Base-by-base conservation (phyloP, 176 grass and related monocot species). In the Oryza longistaminata region DNA sequence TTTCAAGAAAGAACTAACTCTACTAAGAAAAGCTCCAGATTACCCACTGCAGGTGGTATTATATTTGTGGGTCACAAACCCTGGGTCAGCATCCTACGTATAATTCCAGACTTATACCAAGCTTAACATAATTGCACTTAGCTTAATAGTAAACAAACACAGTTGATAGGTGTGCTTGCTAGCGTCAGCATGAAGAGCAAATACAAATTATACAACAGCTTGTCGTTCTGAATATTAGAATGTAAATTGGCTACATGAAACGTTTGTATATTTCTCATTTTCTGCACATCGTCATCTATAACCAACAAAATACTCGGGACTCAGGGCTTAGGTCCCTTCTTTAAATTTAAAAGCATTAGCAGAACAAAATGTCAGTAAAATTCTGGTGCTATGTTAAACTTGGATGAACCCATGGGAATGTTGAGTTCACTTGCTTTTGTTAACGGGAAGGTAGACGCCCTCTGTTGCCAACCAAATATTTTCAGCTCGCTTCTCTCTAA, bases 391-490 rank as follows among this genome's bases (percentile, higher is more conserved):
- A 68, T 62, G 35, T 78, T 77, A 74, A 74, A 65, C 65, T 85
- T 21, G 58, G 7, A 24, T 31, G 24, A 10, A 67, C 45, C 43
- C 21, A 66, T 69, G 12, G 0, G 7, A 49, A 46, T 29, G 50
- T 37, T 6, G 9, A 7, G 9, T 91, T 90, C 62, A 94, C 61
- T 92, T 94, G 85, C 85, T 90, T 77, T 60, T 79, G 9, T 21
- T 86, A 43, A 86, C 70, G 29, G 90, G 93, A 33, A 94, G 87
- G 48, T 92, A 94, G 24, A 94, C 87, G 24, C 93, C 90, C 49
- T 92, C 93, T 29, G 93, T 85, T 24, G 93, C 82, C 27, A 89
- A 70, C 90, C 90, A 94, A 87, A 94, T 79, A 73, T 92, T 94
- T 17, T 94, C 90, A 43, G 84, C 78, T 17, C 82, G 78, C 75